Percentiles rank a stretch among this genome's conserved stretches.
phyloP scores from a whole-genome alignment of 306 rosid genomes.

The Crotalaria pallida region DNA sequence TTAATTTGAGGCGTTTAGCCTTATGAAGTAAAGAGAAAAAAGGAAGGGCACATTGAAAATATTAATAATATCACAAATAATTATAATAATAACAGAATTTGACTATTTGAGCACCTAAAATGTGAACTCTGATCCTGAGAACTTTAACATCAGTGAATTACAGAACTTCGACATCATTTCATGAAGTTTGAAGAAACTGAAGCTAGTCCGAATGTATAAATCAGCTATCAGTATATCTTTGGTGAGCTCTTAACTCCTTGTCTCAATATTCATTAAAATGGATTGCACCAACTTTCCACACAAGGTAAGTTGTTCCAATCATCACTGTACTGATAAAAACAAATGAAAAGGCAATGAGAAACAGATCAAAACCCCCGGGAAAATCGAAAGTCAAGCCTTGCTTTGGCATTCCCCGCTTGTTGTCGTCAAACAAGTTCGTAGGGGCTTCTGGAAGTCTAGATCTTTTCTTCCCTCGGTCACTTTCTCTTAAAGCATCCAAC shows the following conservation, averaged over 20 bases:
- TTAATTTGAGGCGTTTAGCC: not conserved
- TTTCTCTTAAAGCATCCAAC: slow-evolving; percentile 58
- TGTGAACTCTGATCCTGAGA: too few relatives aligned
- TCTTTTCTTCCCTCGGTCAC: slow-evolving; percentile 59
- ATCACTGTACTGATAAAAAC: slow-evolving; percentile 62
- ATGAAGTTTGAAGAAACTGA: not conserved
- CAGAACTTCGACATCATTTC: not conserved
- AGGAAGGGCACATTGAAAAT: not conserved
- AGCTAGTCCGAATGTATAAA: not conserved
- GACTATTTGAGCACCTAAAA: not conserved
- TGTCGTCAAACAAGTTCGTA: slow-evolving; percentile 58
- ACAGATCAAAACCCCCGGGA: slow-evolving; percentile 59
- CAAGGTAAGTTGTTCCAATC: slow-evolving; percentile 70
- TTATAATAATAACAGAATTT: not conserved
- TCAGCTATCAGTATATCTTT: not conserved
- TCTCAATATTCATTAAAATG: slow-evolving; percentile 66
- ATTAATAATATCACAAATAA: too few relatives aligned
- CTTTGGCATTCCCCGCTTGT: slow-evolving; percentile 60
- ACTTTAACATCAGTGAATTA: too few relatives aligned
- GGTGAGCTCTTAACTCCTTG: not conserved
- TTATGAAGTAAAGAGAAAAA: not conserved
- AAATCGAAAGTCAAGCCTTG: slow-evolving; percentile 53
- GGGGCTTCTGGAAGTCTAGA: slow-evolving; percentile 79
- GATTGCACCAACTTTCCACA: slow-evolving; percentile 80
- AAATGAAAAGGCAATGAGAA: slow-evolving; percentile 47